Conservation (phyloP, 352 stramenopile genomes). For the Phytophthora sp. region DNA sequence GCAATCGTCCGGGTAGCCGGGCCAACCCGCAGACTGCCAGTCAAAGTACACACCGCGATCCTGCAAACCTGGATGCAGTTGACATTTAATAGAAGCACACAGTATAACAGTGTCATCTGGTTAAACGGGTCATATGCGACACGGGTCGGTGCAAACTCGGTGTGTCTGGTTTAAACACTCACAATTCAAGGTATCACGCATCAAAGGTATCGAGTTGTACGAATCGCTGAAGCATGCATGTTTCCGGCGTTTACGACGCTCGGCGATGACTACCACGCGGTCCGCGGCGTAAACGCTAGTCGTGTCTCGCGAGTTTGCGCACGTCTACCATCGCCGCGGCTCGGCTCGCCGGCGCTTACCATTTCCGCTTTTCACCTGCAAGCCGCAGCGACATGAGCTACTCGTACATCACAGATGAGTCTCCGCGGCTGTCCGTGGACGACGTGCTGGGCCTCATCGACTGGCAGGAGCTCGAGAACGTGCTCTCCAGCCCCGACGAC, state of each 20-base stretch:
- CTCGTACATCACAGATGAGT: constrained; percentile 31
- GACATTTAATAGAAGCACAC: too few relatives aligned
- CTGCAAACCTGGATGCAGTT: too few relatives aligned
- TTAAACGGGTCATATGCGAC: too few relatives aligned
- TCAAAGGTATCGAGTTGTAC: neutral
- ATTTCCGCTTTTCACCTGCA: constrained; percentile 28
- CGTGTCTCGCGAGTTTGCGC: constrained; percentile 31
- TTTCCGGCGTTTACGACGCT: constrained; percentile 21
- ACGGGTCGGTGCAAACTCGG: too few relatives aligned
- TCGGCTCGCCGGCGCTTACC: neutral
- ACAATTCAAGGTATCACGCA: neutral
- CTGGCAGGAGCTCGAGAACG: constrained; percentile 38
- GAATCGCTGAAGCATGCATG: neutral
- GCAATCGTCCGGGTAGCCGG: neutral
- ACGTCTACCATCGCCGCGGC: constrained; percentile 4
- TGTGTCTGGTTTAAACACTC: too few relatives aligned
- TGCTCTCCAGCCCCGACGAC: constrained; percentile 28
- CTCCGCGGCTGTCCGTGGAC: constrained; percentile 33
- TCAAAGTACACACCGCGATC: too few relatives aligned
- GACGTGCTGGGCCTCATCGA: constrained; percentile 38
- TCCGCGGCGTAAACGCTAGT: constrained; percentile 30
- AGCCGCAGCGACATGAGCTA: constrained; percentile 30
- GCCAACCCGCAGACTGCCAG: too few relatives aligned
- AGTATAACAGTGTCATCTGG: too few relatives aligned
- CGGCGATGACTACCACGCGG: constrained; percentile 16